Evolutionary conservation across 345 rosid species (phyloP), one percentile per base, ranked within the genome.

Genomic region (Populus euphratica): DNA sequence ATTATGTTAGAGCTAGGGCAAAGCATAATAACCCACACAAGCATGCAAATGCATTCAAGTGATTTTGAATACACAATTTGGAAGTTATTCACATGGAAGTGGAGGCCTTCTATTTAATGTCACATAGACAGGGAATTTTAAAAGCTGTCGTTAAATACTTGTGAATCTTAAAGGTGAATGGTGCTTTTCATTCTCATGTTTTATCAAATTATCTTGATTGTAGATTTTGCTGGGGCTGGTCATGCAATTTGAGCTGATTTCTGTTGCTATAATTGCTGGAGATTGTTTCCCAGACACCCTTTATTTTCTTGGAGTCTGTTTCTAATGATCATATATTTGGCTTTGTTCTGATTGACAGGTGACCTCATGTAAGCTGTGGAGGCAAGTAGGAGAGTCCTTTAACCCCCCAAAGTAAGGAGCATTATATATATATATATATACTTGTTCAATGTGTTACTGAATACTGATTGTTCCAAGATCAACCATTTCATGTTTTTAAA

Each of bases 301-400:
- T 68, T 18, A 18, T 41, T 35, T 16, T 61, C 3, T 47, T 25
- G 63, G 25, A 70, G 31, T 27, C 18, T 21, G 35, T 68, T 14
- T 44, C 36, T 50, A 5, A 21, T n/a, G 25, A 54, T 13, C 62
- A 71, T 25, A 39, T 73, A 23, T 20, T 9, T 41, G 14, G 29
- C 43, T 31, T 56, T 21, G 43, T n/a, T 41, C 64, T 56, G 41
- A 41, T 68, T 18, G 25, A 16, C 33, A 79, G 77, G 76, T 78
- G 35, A 72, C 76, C 43, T 79, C 93, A 17, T 84, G 85, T 80
- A 91, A 91, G 76, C 82, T 91, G 84, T 91, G 92, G 96, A 87
- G 92, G 74, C 92, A 87, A 83, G 96, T 91, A 56, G 96, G 96
- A 81, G 96, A 91, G 79, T 90, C 93, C 77, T 91, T 91, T 76